Conservation (phyloP, 2,329 filamentous ascomycete genomes). For the Dothideomycetes sp. region DNA sequence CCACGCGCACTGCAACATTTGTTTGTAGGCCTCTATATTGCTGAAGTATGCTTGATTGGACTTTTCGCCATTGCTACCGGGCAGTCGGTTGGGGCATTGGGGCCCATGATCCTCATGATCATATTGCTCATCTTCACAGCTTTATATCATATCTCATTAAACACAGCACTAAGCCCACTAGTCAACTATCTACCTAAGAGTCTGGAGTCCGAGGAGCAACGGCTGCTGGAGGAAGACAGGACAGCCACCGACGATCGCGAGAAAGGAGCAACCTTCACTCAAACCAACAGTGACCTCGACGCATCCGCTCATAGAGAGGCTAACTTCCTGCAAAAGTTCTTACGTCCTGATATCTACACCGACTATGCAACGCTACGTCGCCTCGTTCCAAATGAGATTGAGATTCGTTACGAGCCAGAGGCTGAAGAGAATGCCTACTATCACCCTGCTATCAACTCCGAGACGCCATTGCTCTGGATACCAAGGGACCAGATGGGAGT, state of each 20-base stretch:
- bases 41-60: conserved; percentile 72
- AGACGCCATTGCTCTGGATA: conserved; percentile 70
- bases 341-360: conserved; percentile 67
- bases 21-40: conserved; percentile 72
- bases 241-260: conserved; percentile 17
- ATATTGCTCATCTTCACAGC: conserved; percentile 63
- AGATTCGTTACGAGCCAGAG: conserved; percentile 50
- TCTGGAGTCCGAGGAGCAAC: conserved; percentile 25
- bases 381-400: conserved; percentile 51
- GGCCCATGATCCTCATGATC: conserved; percentile 65
- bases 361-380: conserved; percentile 62
- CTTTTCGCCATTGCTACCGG: conserved; percentile 60
- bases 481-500: conserved; percentile 65
- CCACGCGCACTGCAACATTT: conserved; percentile 80
- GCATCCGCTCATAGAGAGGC: conserved; percentile 36
- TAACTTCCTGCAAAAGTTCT: conserved; percentile 49
- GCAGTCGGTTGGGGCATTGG: conserved; percentile 38
- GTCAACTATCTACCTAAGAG: conserved; percentile 61
- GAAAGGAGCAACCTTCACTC: conserved; percentile 18
- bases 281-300: conserved; percentile 23
- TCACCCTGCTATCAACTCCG: conserved; percentile 56
- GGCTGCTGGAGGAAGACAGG: conserved; percentile 21
- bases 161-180: conserved; percentile 62
- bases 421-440: conserved; percentile 59
- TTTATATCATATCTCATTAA: conserved; percentile 65